A percentile compares a stretch with the other conserved stretches of the same genome.
These are phyloP conservation scores for Sequoiadendron giganteum DNA, from an alignment of 75 land plant species.

Conservation along the genomic window DNA sequence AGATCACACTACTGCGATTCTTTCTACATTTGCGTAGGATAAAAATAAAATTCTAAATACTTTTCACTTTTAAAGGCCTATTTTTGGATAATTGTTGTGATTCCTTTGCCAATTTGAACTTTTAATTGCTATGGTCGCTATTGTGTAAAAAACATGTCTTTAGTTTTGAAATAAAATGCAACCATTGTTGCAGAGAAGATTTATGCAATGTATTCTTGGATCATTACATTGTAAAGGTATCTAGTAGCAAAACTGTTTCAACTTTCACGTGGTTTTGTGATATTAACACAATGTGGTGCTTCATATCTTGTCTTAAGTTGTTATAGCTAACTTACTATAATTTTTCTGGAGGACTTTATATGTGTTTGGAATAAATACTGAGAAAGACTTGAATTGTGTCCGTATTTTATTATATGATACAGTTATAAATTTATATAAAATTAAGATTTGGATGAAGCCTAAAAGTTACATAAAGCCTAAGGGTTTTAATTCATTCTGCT, in stretches of 20 bases:
- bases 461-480: neutral
- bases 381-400: neutral
- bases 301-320: neutral
- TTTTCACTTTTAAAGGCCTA: neutral
- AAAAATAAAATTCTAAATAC: too few species aligned
- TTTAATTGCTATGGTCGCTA: neutral
- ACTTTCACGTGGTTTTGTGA: neutral
- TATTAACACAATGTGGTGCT: neutral
- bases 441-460: neutral
- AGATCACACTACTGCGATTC: neutral
- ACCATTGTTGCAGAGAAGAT: neutral
- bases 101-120: neutral
- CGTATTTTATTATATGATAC: neutral
- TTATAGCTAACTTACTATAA: neutral
- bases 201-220: neutral
- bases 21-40: neutral
- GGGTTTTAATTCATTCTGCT: neutral
- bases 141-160: neutral
- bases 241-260: neutral
- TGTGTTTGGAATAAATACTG: neutral
- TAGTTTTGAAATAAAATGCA: neutral
- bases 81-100: neutral
- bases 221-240: neutral
- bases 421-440: neutral
- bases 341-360: neutral